phyloP scores from a whole-genome alignment of 441 rosid species.

The Arabidopsis lyrata region DNA sequence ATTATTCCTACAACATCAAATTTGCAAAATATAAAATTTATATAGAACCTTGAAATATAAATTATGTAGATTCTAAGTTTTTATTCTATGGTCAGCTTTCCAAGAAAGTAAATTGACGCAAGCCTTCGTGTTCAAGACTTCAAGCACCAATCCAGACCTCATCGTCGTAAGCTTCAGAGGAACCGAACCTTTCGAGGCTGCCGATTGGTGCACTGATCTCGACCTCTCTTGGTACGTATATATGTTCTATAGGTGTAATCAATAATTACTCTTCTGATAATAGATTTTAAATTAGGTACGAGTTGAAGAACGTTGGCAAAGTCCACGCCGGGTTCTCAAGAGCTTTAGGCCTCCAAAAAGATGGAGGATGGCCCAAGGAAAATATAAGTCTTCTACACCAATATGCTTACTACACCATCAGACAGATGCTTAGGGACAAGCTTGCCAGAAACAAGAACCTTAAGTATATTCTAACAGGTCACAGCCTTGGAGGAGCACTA shows the following conservation, averaged over 20 bases:
- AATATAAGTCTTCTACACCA: conserved; percentile 26
- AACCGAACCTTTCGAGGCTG: conserved; percentile 55
- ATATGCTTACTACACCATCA: conserved; percentile 60
- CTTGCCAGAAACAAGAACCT: conserved; percentile 43
- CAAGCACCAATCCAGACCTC: conserved; percentile 39
- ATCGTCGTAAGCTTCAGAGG: conserved; percentile 70
- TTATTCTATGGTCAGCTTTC: conserved; percentile 44
- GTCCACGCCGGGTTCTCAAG: conserved; percentile 65
- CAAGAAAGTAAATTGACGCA: conserved; percentile 51
- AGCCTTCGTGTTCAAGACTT: conserved; percentile 51
- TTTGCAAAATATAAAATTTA: background rate
- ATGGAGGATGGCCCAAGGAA: conserved; percentile 53
- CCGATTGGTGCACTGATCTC: conserved; percentile 65
- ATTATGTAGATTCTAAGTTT: background rate
- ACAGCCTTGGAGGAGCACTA: conserved; percentile 72
- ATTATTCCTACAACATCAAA: background rate
- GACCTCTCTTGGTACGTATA: conserved; percentile 57
- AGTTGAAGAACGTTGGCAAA: conserved; percentile 50
- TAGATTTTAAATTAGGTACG: conserved; percentile 46
- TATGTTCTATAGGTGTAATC: background rate
- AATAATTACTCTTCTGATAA: background rate
- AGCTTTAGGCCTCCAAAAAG: conserved; percentile 58
- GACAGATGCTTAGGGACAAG: conserved; percentile 50
- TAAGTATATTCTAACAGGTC: conserved; percentile 65
- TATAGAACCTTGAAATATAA: background rate